Percentiles rank a stretch among this genome's conserved stretches.
These are phyloP conservation scores for Elaeagnus macrophylla DNA, from an alignment of 306 rosid genomes.

Conservation along the genomic window DNA sequence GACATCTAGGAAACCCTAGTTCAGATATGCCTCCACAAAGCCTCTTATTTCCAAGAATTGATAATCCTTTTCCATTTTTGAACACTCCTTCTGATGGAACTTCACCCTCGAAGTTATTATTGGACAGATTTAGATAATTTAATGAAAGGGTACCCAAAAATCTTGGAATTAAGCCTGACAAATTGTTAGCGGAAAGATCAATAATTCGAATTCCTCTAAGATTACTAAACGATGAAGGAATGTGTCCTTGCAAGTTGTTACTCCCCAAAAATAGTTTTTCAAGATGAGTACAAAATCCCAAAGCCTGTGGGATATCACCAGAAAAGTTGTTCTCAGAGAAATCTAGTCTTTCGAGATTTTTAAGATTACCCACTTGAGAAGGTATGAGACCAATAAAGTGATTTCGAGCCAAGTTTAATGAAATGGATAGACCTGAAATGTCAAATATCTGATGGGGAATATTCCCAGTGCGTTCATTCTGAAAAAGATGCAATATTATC, in stretches of 20 bases:
- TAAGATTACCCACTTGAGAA: constrained; percentile 6
- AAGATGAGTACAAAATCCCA: not conserved
- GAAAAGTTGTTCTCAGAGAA: constrained; percentile 28
- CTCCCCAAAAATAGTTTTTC: not conserved
- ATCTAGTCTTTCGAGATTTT: constrained; percentile 1
- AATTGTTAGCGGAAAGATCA: constrained; percentile 21
- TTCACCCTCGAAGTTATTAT: constrained; percentile 28
- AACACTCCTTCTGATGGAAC: constrained; percentile 30
- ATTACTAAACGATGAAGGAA: constrained; percentile 17
- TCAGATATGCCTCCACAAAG: constrained; percentile 35
- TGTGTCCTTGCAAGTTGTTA: not conserved
- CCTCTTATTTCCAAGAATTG: constrained; percentile 1
- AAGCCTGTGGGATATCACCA: not conserved
- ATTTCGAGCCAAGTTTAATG: not conserved
- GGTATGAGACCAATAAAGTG: constrained; percentile 3
- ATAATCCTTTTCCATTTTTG: constrained; percentile 2
- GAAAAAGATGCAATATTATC: not conserved
- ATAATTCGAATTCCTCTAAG: constrained; percentile 12
- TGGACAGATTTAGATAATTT: constrained; percentile 23
- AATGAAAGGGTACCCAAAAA: not conserved
- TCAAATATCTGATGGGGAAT: no score
- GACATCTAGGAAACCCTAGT: constrained; percentile 13
- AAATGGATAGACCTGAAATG: not conserved
- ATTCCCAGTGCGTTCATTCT: not conserved
- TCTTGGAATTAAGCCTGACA: constrained; percentile 15